Percentiles rank a stretch among this genome's conserved stretches.
These are phyloP conservation scores for Cicer yamashitae DNA, from an alignment of 306 rosid species.

Conservation along the genomic window DNA sequence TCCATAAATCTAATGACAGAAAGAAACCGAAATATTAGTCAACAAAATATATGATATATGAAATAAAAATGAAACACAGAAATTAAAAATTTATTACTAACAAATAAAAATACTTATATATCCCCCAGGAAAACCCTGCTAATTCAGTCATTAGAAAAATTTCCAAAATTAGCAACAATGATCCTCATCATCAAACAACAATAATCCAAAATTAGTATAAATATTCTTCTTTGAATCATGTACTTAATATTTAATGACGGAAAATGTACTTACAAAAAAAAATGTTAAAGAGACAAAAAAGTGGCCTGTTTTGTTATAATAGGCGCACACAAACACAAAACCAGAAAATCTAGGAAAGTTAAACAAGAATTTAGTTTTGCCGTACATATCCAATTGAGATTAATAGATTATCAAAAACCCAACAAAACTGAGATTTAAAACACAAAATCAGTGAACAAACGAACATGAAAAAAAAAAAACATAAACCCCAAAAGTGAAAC, in stretches of 20 bases:
- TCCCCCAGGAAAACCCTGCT: constrained; percentile 25
- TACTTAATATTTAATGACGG: constrained; percentile 1
- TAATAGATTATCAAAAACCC: constrained; percentile 41
- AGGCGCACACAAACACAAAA: not conserved
- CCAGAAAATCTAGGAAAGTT: constrained; percentile 36
- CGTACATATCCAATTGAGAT: constrained; percentile 4
- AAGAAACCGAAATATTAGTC: constrained; percentile 37
- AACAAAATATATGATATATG: constrained; percentile 24
- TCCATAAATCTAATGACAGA: constrained; percentile 45
- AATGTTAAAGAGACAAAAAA: constrained; percentile 24
- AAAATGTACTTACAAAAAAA: constrained; percentile 6
- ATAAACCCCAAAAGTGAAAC: constrained; percentile 47
- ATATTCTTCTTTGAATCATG: constrained; percentile 20
- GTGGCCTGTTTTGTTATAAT: constrained; percentile 25
- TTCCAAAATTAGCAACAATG: constrained; percentile 42
- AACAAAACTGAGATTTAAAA: constrained; percentile 23
- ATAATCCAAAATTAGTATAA: constrained; percentile 18
- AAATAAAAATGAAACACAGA: constrained; percentile 25
- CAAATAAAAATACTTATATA: constrained; percentile 30
- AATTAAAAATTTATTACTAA: not conserved
- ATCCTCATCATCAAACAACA: constrained; percentile 20
- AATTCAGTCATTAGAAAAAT: constrained; percentile 32
- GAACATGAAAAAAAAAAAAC: not conserved
- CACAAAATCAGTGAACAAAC: constrained; percentile 11
- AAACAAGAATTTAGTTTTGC: not conserved